These are phyloP conservation scores for Dendrocalamus sinicus DNA, from an alignment of 176 grass and related monocot species.

Conservation along the genomic window DNA sequence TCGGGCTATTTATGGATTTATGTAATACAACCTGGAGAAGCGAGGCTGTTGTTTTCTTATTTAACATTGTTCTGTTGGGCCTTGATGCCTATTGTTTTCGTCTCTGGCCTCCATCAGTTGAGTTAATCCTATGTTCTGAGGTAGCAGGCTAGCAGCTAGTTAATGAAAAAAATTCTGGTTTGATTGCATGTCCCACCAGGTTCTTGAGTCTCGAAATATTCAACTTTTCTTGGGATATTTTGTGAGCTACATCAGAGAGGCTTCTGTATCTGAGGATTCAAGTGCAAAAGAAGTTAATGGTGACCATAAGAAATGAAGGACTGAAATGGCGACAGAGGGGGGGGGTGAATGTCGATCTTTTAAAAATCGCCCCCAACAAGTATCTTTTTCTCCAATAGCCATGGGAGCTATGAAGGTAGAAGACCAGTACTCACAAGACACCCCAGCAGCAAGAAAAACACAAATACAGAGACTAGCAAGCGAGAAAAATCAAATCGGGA, in stretches of 20 bases:
- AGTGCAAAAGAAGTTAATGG: slow-evolving; percentile 23
- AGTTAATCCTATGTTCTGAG: not conserved
- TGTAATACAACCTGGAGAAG: not conserved
- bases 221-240: slow-evolving; percentile 89
- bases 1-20: not conserved
- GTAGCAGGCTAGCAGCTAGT: slow-evolving; percentile 11
- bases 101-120: not conserved
- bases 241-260: slow-evolving; percentile 66
- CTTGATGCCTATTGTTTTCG: not conserved
- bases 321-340: too few relatives aligned
- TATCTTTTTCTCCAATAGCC: too few relatives aligned
- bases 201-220: slow-evolving; percentile 89
- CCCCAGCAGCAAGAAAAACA: too few relatives aligned
- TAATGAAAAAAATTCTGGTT: not conserved
- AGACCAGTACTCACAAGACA: too few relatives aligned
- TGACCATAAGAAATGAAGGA: slow-evolving; percentile 57
- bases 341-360: too few relatives aligned
- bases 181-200: slow-evolving; percentile 42
- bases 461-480: too few relatives aligned
- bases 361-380: too few relatives aligned
- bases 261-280: slow-evolving; percentile 59
- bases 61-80: slow-evolving; percentile 7
- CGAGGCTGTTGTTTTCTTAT: not conserved
- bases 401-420: too few relatives aligned
- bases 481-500: too few relatives aligned